phyloP scores from a whole-genome alignment of 495 filamentous ascomycete species.

The Melanomma pulvis-pyrius region DNA sequence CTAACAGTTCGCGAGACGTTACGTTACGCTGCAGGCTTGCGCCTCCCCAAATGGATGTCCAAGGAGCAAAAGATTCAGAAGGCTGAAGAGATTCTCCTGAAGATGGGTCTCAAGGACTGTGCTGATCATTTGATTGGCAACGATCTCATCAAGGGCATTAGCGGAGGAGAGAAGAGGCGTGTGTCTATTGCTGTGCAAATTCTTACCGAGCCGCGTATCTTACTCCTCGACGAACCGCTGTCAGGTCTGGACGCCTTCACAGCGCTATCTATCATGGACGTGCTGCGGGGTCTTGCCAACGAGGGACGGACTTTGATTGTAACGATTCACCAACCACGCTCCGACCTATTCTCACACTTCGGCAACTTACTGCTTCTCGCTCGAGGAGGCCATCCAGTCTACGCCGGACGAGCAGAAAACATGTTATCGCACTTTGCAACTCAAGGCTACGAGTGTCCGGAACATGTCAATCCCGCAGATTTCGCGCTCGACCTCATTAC shows the following conservation, averaged over 20 bases:
- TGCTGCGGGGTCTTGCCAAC: conserved; percentile 66
- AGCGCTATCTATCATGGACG: conserved; percentile 72
- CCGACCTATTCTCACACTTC: conserved; percentile 70
- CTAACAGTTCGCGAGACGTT: conserved; percentile 75
- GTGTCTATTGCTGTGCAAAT: conserved; percentile 77
- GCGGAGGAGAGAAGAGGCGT: conserved; percentile 74
- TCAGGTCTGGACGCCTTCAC: conserved; percentile 73
- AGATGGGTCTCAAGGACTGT: conserved; percentile 77
- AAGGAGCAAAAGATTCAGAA: conserved; percentile 62
- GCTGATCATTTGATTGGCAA: conserved; percentile 73
- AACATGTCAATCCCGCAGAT: conserved; percentile 72
- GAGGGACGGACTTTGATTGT: conserved; percentile 74
- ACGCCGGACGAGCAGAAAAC: conserved; percentile 62
- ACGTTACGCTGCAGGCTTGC: conserved; percentile 63
- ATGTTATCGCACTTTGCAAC: conserved; percentile 67
- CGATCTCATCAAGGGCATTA: conserved; percentile 73
- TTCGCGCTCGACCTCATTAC: conserved; percentile 77
- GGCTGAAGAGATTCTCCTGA: conserved; percentile 70
- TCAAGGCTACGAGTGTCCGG: conserved; percentile 64
- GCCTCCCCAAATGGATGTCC: conserved; percentile 69
- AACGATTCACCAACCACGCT: conserved; percentile 75
- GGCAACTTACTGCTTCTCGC: conserved; percentile 70
- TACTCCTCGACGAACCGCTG: conserved; percentile 70
- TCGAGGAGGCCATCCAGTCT: conserved; percentile 66
- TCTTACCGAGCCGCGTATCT: conserved; percentile 68